Evolutionary conservation across 495 filamentous ascomycete genomes (phyloP), one percentile per base, ranked within the genome.

Genomic region (Aeminium ludgeri): DNA sequence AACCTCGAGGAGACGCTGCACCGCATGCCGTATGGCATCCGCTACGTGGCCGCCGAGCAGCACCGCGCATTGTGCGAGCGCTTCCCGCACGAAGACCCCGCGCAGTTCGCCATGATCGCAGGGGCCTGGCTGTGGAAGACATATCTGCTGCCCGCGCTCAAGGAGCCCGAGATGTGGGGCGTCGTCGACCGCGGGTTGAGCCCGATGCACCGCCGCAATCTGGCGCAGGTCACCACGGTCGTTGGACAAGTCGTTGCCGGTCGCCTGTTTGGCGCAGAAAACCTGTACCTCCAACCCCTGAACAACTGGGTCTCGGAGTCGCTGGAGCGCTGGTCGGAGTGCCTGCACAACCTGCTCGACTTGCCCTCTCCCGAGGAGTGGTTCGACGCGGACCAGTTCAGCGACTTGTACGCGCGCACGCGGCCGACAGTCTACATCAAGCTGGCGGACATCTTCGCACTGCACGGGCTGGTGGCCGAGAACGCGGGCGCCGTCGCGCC

Each of bases 371-470:
- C 83, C 51, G 91, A 96, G 56, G 70, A 72, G 34, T 85, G 86
- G 16, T 97, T 94, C 56, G 91, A 95, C 55, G 95, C 96, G 55
- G 89, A 96, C 55, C 87, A 95, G 48, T 96, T 87, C 69, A 94
- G 95, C 50, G 89, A 99, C 53, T 72, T 96, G 19, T 96, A 95
- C 52, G 79, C 87, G 35, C 84, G 87, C 52, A 86, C 82, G 38
- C 92, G 93, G 54, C 89, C 89, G 2, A 96, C 87, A 2, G 66
- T 99, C 15, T 99, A 94, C 64, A 92, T 99, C 60, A 99, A 99
- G 60, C 85, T 96, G 77, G 72, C 80, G 12, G 89, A 99, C 58
- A 84, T 99, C 44, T 96, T 96, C 59, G 80, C 91, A 16, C 86
- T 99, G 41, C 89, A 99, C 53, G 82, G 78, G 36, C 72, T 96